These are phyloP conservation scores for Fusarium mexicanum DNA, from an alignment of 2,329 filamentous ascomycete genomes.

Conservation along the genomic window DNA sequence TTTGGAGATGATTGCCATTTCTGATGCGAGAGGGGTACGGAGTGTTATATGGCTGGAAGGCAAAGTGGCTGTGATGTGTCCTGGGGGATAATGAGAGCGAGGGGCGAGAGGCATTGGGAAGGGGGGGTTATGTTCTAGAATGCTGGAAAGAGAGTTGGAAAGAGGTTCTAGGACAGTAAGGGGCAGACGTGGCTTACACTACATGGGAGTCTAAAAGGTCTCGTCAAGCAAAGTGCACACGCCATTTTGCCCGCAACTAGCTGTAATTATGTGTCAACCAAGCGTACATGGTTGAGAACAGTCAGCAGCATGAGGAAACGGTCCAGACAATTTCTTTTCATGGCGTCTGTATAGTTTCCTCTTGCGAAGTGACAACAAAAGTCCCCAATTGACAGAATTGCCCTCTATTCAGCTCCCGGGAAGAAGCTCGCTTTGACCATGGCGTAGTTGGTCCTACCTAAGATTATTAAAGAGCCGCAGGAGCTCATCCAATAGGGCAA, in stretches of 20 bases:
- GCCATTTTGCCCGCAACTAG: rapidly evolving
- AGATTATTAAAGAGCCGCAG: background rate
- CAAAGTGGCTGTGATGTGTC: background rate
- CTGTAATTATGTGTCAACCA: background rate
- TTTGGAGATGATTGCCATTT: rapidly evolving
- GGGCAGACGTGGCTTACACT: background rate
- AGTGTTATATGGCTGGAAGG: too few relatives aligned
- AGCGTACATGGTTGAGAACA: background rate
- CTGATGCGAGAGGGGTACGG: background rate
- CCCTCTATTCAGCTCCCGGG: rapidly evolving
- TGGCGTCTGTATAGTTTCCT: too few relatives aligned
- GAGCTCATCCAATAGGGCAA: background rate
- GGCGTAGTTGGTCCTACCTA: background rate
- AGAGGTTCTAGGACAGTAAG: rapidly evolving
- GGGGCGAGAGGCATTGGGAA: rapidly evolving
- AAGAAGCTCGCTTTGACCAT: background rate
- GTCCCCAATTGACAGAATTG: background rate
- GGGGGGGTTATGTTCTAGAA: background rate
- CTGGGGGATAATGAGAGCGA: too few relatives aligned
- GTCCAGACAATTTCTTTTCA: too few relatives aligned
- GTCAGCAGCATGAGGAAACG: background rate
- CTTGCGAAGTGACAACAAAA: background rate
- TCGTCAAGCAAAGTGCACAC: background rate
- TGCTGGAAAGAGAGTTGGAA: rapidly evolving
- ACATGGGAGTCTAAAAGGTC: background rate